Evolutionary conservation across 1,284 basidiomycete species (phyloP).

Genomic region (Dichomitus squalens): DNA sequence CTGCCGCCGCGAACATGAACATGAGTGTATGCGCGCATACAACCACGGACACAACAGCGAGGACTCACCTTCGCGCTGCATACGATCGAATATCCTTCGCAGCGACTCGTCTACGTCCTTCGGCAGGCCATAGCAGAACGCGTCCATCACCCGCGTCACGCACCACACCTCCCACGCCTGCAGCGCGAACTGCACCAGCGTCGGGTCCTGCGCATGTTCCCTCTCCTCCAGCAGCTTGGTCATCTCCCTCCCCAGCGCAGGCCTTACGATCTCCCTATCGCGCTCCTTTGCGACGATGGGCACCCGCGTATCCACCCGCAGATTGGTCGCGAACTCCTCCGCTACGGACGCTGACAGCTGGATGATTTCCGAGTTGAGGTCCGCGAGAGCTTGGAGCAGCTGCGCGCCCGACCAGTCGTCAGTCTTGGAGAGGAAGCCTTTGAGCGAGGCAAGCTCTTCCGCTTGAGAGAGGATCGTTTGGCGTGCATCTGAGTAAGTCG

Average conservation of each 20-base stretch:
- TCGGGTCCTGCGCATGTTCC: conserved; percentile 38
- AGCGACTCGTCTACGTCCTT: conserved; percentile 37
- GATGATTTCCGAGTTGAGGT: conserved; percentile 40
- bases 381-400: conserved; percentile 39
- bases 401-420: conserved; percentile 41
- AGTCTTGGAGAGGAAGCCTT: conserved; percentile 41
- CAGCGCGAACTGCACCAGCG: conserved; percentile 41
- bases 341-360: conserved; percentile 39
- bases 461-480: conserved; percentile 28
- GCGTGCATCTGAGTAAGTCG: conserved; percentile 20
- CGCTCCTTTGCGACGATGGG: conserved; percentile 25
- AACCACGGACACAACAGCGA: not conserved
- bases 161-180: conserved; percentile 44
- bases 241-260: conserved; percentile 34
- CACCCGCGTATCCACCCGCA: conserved; percentile 23
- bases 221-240: conserved; percentile 31
- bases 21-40: not conserved
- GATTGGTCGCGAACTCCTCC: conserved; percentile 34
- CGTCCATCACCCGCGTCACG: conserved; percentile 36
- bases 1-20: conserved; percentile 20
- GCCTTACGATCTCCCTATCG: conserved; percentile 35
- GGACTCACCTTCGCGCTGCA: conserved; percentile 36
- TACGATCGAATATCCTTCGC: conserved; percentile 36
- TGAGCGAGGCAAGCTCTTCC: conserved; percentile 38
- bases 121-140: conserved; percentile 40